phyloP scores from a whole-genome alignment of 2,329 filamentous ascomycete genomes.

The Rhinocladiella similis region DNA sequence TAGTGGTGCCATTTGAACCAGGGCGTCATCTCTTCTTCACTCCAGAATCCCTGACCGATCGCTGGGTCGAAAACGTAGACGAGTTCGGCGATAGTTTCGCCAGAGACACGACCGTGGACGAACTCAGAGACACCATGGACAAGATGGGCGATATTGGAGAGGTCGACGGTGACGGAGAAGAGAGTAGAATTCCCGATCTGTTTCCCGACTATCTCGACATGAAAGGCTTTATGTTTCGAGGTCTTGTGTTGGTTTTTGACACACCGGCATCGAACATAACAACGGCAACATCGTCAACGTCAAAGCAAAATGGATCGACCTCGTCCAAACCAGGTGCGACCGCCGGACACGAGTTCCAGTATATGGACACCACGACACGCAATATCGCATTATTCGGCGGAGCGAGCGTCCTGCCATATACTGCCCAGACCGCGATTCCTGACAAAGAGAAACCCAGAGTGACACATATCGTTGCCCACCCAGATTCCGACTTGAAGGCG shows the following conservation, averaged over 20 bases:
- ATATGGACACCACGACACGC: slow-evolving; percentile 44
- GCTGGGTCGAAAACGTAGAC: slow-evolving; percentile 63
- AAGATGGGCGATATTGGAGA: slow-evolving; percentile 38
- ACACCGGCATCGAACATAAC: slow-evolving; percentile 1
- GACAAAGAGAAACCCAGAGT: slow-evolving; percentile 37
- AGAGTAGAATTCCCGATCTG: slow-evolving; percentile 30
- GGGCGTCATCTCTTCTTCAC: slow-evolving; percentile 71
- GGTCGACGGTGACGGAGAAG: slow-evolving; percentile 25
- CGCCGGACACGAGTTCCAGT: slow-evolving; percentile 26
- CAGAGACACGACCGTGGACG: slow-evolving; percentile 64
- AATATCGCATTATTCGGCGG: slow-evolving; percentile 69
- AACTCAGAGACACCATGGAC: slow-evolving; percentile 49
- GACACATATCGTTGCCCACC: slow-evolving; percentile 64
- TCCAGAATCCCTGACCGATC: slow-evolving; percentile 53
- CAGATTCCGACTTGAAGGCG: slow-evolving; percentile 43
- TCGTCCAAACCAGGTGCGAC: background rate
- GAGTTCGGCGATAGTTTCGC: slow-evolving; percentile 80
- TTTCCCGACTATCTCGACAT: slow-evolving; percentile 19
- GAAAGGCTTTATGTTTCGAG: slow-evolving; percentile 51
- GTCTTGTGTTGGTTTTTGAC: slow-evolving; percentile 47
- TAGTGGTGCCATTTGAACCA: slow-evolving; percentile 65
- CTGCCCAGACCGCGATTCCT: slow-evolving; percentile 39
- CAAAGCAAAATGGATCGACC: background rate
- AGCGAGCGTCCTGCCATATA: slow-evolving; percentile 52
- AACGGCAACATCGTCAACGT: too few relatives aligned